These are phyloP conservation scores for Spatholobus suberectus DNA, from an alignment of 306 rosid species.

Conservation along the genomic window DNA sequence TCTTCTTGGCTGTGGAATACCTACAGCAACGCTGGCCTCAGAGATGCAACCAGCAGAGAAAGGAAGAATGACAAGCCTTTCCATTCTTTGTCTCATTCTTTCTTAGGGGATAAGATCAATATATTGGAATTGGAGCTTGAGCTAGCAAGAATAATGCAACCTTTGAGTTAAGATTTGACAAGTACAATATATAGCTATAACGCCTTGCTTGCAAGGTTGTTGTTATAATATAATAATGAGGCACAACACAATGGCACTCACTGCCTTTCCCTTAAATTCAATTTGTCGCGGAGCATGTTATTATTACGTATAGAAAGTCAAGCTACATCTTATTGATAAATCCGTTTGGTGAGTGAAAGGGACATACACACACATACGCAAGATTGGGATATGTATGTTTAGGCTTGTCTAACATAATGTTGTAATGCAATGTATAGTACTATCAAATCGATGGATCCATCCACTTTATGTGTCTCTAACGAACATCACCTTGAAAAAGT, in stretches of 20 bases:
- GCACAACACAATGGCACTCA: constrained; percentile 20
- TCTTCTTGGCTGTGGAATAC: constrained; percentile 63
- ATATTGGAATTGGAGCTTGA: constrained; percentile 20
- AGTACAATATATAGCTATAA: constrained; percentile 40
- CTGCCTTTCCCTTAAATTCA: constrained; percentile 26
- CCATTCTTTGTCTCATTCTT: constrained; percentile 84
- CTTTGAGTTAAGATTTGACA: constrained; percentile 32
- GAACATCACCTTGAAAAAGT: constrained; percentile 48
- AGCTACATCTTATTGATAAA: constrained; percentile 46
- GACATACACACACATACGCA: constrained; percentile 31
- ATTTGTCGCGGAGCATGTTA: constrained; percentile 44
- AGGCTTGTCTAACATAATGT: constrained; percentile 43
- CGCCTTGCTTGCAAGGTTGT: constrained; percentile 10
- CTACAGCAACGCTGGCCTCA: constrained; percentile 85
- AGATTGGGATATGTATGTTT: constrained; percentile 39
- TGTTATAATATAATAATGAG: constrained; percentile 36
- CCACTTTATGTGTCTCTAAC: constrained; percentile 48
- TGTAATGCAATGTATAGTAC: constrained; percentile 11
- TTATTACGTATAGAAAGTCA: constrained; percentile 60
- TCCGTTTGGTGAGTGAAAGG: constrained; percentile 67
- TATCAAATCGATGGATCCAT: constrained; percentile 18
- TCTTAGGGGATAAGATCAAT: neutral
- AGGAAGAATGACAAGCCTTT: constrained; percentile 92
- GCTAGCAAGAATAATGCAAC: constrained; percentile 45
- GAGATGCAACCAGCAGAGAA: constrained; percentile 89